Conservation (phyloP, 2,329 filamentous ascomycete genomes). For the Aspergillus tubingensis region DNA sequence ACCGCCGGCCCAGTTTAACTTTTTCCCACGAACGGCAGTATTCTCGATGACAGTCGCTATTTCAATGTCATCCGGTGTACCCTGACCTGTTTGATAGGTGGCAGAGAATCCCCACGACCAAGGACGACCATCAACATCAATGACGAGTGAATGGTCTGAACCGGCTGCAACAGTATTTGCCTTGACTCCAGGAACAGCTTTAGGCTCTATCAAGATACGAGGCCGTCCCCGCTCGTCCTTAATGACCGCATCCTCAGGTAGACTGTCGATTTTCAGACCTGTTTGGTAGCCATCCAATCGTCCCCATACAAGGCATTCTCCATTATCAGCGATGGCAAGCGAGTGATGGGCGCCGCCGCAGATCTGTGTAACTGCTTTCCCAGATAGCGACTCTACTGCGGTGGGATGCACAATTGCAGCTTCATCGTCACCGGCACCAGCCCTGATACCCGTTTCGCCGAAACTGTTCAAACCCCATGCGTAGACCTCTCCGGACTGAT, state of each 20-base stretch:
- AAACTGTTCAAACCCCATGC: conserved; percentile 88
- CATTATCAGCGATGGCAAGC: conserved; percentile 55
- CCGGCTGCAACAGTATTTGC: conserved; percentile 63
- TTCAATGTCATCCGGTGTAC: conserved; percentile 75
- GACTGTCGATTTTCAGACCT: conserved; percentile 59
- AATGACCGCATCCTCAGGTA: conserved; percentile 61
- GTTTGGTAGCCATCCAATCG: conserved; percentile 61
- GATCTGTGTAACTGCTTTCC: conserved; percentile 66
- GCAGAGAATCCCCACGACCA: conserved; percentile 80
- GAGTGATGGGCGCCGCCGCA: conserved; percentile 78
- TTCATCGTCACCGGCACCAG: conserved; percentile 66
- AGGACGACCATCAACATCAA: conserved; percentile 68
- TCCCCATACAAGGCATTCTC: conserved; percentile 62
- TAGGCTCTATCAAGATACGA: conserved; percentile 72
- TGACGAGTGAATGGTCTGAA: conserved; percentile 71
- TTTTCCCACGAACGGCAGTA: conserved; percentile 73
- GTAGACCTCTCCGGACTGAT: conserved; percentile 69
- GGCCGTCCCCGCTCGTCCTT: conserved; percentile 65
- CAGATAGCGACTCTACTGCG: conserved; percentile 64
- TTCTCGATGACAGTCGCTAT: conserved; percentile 81
- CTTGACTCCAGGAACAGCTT: conserved; percentile 60
- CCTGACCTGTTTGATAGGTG: conserved; percentile 79
- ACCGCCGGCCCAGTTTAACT: conserved; percentile 76
- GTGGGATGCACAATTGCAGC: conserved; percentile 72
- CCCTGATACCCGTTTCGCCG: conserved; percentile 71